A percentile compares a stretch with the other conserved stretches of the same genome.
These are phyloP conservation scores for Boletus reticulatus DNA, from an alignment of 768 basidiomycete species.

Conservation along the genomic window DNA sequence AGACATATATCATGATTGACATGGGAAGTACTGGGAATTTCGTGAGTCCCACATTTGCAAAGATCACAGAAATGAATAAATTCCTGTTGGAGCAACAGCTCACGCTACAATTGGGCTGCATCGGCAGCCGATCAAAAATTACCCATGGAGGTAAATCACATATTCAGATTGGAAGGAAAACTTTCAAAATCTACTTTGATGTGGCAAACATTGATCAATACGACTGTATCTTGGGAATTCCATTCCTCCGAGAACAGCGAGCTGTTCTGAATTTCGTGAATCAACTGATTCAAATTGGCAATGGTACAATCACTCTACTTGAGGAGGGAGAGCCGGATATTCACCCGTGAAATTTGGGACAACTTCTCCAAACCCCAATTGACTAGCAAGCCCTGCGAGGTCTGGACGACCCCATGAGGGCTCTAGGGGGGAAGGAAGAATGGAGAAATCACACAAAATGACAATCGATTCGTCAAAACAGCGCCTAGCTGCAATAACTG, in stretches of 20 bases:
- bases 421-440: too few relatives aligned
- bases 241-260: neutral
- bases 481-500: too few relatives aligned
- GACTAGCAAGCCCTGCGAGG: too few relatives aligned
- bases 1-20: neutral
- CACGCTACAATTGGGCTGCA: neutral
- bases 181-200: neutral
- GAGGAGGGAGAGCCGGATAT: neutral
- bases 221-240: neutral
- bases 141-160: neutral
- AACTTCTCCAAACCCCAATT: neutral
- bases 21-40: neutral
- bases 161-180: neutral
- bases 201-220: neutral
- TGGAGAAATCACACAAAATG: too few relatives aligned
- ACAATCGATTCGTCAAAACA: too few relatives aligned
- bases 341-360: neutral
- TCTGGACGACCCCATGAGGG: too few relatives aligned
- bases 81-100: neutral
- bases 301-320: rapidly evolving
- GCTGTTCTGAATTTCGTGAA: neutral
- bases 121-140: neutral
- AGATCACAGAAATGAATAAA: neutral
- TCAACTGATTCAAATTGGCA: neutral
- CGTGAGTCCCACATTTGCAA: neutral